Evolutionary conservation across 2,329 filamentous ascomycete species (phyloP).

Genomic region (Fusarium coffeatum): DNA sequence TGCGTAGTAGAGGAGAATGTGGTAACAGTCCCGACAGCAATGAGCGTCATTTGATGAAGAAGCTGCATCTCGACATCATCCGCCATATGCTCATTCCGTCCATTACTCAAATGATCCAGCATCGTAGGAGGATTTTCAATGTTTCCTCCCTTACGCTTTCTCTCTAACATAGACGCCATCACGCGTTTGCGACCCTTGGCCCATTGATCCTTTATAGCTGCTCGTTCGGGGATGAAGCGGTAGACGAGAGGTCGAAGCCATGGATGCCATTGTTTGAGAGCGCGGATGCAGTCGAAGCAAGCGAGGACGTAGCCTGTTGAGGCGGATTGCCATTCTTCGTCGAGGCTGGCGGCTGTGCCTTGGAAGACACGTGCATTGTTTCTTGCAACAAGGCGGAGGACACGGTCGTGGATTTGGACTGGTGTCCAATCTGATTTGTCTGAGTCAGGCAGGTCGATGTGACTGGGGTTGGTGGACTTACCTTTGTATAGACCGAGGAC

Average conservation of each 20-base stretch:
- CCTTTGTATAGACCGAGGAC: conserved; percentile 2
- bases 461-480: too few relatives aligned
- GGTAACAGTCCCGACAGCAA: conserved; percentile 33
- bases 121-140: conserved; percentile 1
- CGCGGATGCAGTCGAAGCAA: conserved; percentile 21
- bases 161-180: not conserved
- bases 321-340: conserved; percentile 14
- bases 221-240: conserved; percentile 16
- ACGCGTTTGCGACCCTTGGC: conserved; percentile 14
- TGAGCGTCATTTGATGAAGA: conserved; percentile 20
- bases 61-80: conserved; percentile 17
- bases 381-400: conserved; percentile 11
- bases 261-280: conserved; percentile 25
- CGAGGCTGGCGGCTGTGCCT: conserved; percentile 14
- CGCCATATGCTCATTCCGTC: not conserved
- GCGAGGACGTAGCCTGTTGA: conserved; percentile 17
- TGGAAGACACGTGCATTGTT: conserved; percentile 25
- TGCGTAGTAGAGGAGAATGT: conserved; percentile 35
- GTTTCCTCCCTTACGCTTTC: not conserved
- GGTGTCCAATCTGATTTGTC: conserved; percentile 1
- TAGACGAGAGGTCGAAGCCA: conserved; percentile 15
- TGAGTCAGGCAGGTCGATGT: too few relatives aligned
- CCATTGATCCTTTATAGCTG: conserved; percentile 21
- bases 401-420: conserved; percentile 7
- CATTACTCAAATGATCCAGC: conserved; percentile 18